Conservation (phyloP, 495 filamentous ascomycete species). For the Hyaloscypha finlandica region DNA sequence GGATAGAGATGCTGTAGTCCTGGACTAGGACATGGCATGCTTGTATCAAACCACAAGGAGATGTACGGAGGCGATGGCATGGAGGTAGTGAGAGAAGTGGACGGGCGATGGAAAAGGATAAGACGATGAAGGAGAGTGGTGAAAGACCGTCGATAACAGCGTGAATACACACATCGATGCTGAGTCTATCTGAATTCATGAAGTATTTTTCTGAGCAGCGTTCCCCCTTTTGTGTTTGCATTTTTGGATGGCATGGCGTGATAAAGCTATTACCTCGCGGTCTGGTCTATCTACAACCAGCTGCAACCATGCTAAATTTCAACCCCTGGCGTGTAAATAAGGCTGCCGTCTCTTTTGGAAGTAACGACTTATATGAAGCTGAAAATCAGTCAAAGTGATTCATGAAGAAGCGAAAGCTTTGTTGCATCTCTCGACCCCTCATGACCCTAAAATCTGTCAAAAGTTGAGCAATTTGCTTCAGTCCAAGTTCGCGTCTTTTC, state of each 20-base stretch:
- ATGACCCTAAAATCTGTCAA: too few relatives aligned
- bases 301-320: background rate
- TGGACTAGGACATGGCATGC: constrained; percentile 8
- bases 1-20: constrained; percentile 18
- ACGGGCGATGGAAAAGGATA: constrained; percentile 36
- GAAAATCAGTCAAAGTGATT: too few relatives aligned
- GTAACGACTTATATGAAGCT: too few relatives aligned
- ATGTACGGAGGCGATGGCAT: constrained; percentile 26
- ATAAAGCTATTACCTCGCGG: background rate
- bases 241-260: background rate
- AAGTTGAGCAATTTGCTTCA: too few relatives aligned
- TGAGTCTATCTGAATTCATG: constrained; percentile 20
- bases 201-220: background rate
- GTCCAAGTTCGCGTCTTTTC: too few relatives aligned
- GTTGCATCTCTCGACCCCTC: too few relatives aligned
- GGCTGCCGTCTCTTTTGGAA: too few relatives aligned
- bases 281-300: background rate
- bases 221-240: background rate
- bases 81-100: constrained; percentile 28
- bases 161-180: constrained; percentile 30
- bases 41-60: constrained; percentile 27
- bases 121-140: constrained; percentile 32
- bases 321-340: too few relatives aligned
- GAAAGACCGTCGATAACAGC: constrained; percentile 36
- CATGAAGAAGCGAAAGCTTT: too few relatives aligned